Percentiles rank a stretch among this genome's conserved stretches.
phyloP scores from a whole-genome alignment of 495 filamentous ascomycete species.

The Immersiella caudata region DNA sequence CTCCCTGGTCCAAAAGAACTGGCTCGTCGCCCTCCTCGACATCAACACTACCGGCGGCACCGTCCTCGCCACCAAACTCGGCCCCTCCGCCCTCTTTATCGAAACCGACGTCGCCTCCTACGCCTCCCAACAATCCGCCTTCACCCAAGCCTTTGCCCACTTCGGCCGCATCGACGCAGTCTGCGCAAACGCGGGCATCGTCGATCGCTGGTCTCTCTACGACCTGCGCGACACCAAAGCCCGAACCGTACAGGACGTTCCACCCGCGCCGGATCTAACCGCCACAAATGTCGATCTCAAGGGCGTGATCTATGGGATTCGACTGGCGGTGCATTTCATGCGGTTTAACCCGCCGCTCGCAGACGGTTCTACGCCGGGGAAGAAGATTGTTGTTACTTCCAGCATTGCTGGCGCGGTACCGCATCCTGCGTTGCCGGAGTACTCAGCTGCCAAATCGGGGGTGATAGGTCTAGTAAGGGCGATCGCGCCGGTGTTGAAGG shows the following conservation, averaged over 20 bases:
- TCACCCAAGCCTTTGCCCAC: conserved; percentile 37
- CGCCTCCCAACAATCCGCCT: conserved; percentile 38
- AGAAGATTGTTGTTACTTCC: conserved; percentile 41
- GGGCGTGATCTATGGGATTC: conserved; percentile 45
- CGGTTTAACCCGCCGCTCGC: conserved; percentile 35
- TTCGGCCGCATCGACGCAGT: conserved; percentile 45
- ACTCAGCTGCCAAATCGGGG: conserved; percentile 46
- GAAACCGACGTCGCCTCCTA: conserved; percentile 43
- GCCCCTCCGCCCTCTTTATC: conserved; percentile 36
- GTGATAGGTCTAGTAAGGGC: conserved; percentile 44
- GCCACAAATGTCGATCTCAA: conserved; percentile 48
- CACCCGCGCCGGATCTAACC: conserved; percentile 37
- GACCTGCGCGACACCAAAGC: not conserved
- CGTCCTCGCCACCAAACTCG: conserved; percentile 23
- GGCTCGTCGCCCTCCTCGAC: conserved; percentile 23
- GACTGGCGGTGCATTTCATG: conserved; percentile 49
- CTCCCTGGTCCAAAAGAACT: conserved; percentile 13
- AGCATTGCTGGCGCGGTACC: conserved; percentile 41
- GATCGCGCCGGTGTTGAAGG: conserved; percentile 34
- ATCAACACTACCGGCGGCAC: conserved; percentile 5
- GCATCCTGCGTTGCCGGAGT: conserved; percentile 43
- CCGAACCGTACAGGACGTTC: conserved; percentile 27
- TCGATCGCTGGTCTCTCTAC: conserved; percentile 33
- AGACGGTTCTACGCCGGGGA: conserved; percentile 28
- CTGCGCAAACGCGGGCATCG: conserved; percentile 48